Base-by-base conservation (phyloP, 306 rosid genomes). In the Trifolium pratense region DNA sequence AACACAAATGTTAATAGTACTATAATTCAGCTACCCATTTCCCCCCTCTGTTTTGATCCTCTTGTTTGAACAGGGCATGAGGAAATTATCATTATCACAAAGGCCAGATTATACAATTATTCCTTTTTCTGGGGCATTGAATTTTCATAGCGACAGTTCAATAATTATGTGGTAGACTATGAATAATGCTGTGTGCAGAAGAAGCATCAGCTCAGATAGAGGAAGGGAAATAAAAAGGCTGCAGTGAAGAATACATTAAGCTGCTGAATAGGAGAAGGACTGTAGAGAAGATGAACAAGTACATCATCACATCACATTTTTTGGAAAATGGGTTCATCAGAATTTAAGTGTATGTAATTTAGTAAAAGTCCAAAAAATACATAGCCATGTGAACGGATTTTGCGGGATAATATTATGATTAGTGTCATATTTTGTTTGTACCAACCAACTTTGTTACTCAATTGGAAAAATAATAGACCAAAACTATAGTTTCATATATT, bases 321-420 rank as follows among this genome's bases (percentile, higher is more conserved):
- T 71, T 42, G 77, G 66, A 78, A 75, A 70, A 21, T 42, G 67
- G 4, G 57, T 53, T 52, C 62, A 58, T 25, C 65, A 36, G 51
- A 67, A 52, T 25, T 14, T 68, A 60, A 45, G 31, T 23, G 70
- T 11, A 36, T 56, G 55, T 72, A 57, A 20, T 17, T 25, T 12
- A 55, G 14, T 49, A 80, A 67, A 45, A 56, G 56, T 55, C 82
- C 74, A 82, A 82, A 63, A 34, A 2, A 11, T 16, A 20, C 36
- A 29, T 12, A 31, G 63, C 58, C 92, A 80, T 84, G 86, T 81
- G 95, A 89, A 77, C 87, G 88, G 89, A 87, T 85, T 71, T 77
- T 60, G 82, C 81, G 84, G 90, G 80, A 87, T 87, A 75, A 84
- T 84, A 5, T 11, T 18, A 49, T 8, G 10, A 49, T 49, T 49